A percentile compares a stretch with the other conserved stretches of the same genome.
phyloP scores from a whole-genome alignment of 805 yeast genomes.

The Lachancea quebecensis region DNA sequence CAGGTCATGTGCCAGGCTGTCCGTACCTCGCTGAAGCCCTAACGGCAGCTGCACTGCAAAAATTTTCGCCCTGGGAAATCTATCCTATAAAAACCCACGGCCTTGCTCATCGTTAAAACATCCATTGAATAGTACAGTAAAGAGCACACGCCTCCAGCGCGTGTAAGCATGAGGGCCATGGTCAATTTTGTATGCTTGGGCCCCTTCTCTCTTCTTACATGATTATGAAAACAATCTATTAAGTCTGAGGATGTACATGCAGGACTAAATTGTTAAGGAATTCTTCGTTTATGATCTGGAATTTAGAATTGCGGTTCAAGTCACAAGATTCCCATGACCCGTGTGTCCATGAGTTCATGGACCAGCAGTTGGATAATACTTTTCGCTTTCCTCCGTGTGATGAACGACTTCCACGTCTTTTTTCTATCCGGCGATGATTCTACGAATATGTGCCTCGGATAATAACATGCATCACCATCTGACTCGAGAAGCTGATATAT shows the following conservation, averaged over 20 bases:
- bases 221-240: constrained; percentile 33
- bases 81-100: too few relatives aligned
- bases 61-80: too few relatives aligned
- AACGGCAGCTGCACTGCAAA: too few relatives aligned
- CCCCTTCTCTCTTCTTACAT: constrained; percentile 13
- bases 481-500: constrained; percentile 33
- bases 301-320: not conserved
- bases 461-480: constrained; percentile 97
- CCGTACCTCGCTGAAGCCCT: too few relatives aligned
- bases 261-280: constrained; percentile 63
- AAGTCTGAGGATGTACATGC: constrained; percentile 70
- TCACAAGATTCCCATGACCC: constrained; percentile 3
- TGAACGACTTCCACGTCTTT: constrained; percentile 35
- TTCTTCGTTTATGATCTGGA: constrained; percentile 66
- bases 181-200: not conserved
- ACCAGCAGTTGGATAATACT: constrained; percentile 14
- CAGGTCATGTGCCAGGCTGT: too few relatives aligned
- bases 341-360: constrained; percentile 26
- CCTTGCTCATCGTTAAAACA: not conserved
- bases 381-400: constrained; percentile 14
- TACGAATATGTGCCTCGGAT: constrained; percentile 67
- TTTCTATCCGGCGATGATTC: constrained; percentile 36
- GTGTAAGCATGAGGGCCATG: constrained; percentile 4
- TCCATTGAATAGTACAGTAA: too few relatives aligned
- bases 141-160: too few relatives aligned